Percentiles rank a stretch among this genome's conserved stretches.
These are phyloP conservation scores for Exobasidium cylindrosporum DNA, from an alignment of 1,284 basidiomycete genomes.

Conservation along the genomic window DNA sequence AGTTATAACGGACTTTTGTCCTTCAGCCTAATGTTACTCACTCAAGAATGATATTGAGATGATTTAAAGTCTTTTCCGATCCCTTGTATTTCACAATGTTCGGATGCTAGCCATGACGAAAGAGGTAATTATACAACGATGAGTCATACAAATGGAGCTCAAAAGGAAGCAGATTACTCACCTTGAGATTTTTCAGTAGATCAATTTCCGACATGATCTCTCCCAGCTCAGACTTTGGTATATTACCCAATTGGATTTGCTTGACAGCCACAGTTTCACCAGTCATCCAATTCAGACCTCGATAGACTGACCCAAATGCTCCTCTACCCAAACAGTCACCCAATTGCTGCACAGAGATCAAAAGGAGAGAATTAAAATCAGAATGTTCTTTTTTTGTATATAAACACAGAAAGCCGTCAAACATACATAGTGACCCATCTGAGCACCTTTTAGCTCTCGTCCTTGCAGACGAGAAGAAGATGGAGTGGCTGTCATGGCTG, in stretches of 20 bases:
- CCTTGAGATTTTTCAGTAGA: conserved; percentile 88
- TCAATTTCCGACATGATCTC: conserved; percentile 99
- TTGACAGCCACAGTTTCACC: conserved; percentile 61
- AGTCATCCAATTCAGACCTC: conserved; percentile 91
- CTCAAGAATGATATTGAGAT: conserved; percentile 94
- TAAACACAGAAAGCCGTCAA: background rate
- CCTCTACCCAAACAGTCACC: conserved; percentile 91
- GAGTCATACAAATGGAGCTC: background rate
- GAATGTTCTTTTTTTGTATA: background rate
- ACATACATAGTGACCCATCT: background rate
- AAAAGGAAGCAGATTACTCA: too few species aligned
- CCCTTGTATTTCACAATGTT: conserved; percentile 99
- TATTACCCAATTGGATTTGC: conserved; percentile 71
- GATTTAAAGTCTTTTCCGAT: conserved; percentile 89
- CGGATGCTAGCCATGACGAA: conserved; percentile 58
- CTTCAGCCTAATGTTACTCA: conserved; percentile 59
- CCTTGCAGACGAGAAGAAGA: background rate
- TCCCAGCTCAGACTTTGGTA: conserved; percentile 84
- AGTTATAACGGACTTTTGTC: background rate
- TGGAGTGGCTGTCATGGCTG: too few species aligned
- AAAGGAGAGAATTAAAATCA: background rate
- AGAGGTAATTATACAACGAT: too few species aligned
- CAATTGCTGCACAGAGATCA: conserved; percentile 55
- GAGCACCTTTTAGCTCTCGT: background rate
- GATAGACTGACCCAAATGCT: conserved; percentile 88